These are phyloP conservation scores for Eruca vesicaria DNA, from an alignment of 441 rosid genomes.

Conservation along the genomic window DNA sequence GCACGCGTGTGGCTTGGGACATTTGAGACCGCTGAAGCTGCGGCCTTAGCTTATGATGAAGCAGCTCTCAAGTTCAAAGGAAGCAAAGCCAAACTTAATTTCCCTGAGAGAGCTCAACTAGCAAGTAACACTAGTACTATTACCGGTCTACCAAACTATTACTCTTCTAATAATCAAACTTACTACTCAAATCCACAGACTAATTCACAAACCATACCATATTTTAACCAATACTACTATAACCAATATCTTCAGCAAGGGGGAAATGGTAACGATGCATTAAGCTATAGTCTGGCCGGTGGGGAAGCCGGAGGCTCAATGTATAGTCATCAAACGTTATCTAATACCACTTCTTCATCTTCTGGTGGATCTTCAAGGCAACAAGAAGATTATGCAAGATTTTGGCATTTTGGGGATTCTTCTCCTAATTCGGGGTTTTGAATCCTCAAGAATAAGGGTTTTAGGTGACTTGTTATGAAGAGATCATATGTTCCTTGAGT, in stretches of 20 bases:
- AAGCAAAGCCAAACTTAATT: neutral
- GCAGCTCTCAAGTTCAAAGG: neutral
- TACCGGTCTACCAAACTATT: neutral
- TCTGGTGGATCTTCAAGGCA: neutral
- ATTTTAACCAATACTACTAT: neutral
- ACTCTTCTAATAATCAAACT: neutral
- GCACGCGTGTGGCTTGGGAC: neutral
- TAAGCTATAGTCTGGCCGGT: neutral
- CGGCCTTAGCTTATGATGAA: neutral
- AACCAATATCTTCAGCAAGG: neutral
- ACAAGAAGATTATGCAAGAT: neutral
- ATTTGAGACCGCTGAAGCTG: neutral
- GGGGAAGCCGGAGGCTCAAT: neutral
- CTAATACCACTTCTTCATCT: neutral
- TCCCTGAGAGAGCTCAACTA: neutral
- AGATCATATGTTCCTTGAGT: neutral
- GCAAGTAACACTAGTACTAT: neutral
- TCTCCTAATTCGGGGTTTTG: neutral
- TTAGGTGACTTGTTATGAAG: neutral
- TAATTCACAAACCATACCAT: neutral
- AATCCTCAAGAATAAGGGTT: neutral
- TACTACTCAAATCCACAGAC: neutral
- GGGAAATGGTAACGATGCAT: neutral
- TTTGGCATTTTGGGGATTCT: neutral
- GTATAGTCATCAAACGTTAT: neutral